Percentiles rank a stretch among this genome's conserved stretches.
Evolutionary conservation across 2,329 filamentous ascomycete species (phyloP).

Genomic region (Stachybotrys echinatus): DNA sequence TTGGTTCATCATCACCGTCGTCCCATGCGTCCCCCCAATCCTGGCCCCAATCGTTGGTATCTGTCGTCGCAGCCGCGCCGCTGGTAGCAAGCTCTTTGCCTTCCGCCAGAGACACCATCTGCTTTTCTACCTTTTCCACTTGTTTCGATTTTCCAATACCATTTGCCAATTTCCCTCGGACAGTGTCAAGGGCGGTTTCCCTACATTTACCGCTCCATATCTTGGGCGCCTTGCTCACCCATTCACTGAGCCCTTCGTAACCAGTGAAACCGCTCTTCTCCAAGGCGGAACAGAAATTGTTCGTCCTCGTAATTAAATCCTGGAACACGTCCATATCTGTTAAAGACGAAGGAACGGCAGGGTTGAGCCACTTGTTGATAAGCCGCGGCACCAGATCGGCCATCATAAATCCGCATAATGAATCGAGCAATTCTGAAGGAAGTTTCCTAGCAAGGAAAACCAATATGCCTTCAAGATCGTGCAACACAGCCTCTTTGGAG

Average conservation of each 20-base stretch:
- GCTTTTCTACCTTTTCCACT: constrained; percentile 81
- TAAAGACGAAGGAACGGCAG: constrained; percentile 70
- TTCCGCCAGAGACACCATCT: constrained; percentile 64
- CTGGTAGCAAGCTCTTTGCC: constrained; percentile 60
- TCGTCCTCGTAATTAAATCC: constrained; percentile 58
- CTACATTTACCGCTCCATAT: constrained; percentile 84
- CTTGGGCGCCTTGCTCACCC: constrained; percentile 73
- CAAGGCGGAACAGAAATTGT: constrained; percentile 59
- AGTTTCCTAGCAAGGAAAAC: constrained; percentile 46
- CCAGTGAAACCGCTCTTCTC: constrained; percentile 57
- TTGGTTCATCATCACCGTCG: constrained; percentile 50
- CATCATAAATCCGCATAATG: constrained; percentile 66
- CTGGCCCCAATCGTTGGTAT: constrained; percentile 60
- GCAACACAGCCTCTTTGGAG: constrained; percentile 45
- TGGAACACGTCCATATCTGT: constrained; percentile 69
- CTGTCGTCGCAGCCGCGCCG: constrained; percentile 36
- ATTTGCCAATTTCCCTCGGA: constrained; percentile 62
- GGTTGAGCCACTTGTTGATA: constrained; percentile 68
- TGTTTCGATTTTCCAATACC: constrained; percentile 62
- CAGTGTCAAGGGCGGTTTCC: constrained; percentile 70
- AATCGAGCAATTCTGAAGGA: constrained; percentile 48
- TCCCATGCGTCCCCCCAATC: constrained; percentile 83
- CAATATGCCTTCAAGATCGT: constrained; percentile 47
- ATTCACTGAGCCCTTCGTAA: constrained; percentile 62
- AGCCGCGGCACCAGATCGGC: constrained; percentile 63